A percentile compares a stretch with the other conserved stretches of the same genome.
These are phyloP conservation scores for Cyberlindnera maclurae DNA, from an alignment of 805 yeast genomes.

Conservation along the genomic window DNA sequence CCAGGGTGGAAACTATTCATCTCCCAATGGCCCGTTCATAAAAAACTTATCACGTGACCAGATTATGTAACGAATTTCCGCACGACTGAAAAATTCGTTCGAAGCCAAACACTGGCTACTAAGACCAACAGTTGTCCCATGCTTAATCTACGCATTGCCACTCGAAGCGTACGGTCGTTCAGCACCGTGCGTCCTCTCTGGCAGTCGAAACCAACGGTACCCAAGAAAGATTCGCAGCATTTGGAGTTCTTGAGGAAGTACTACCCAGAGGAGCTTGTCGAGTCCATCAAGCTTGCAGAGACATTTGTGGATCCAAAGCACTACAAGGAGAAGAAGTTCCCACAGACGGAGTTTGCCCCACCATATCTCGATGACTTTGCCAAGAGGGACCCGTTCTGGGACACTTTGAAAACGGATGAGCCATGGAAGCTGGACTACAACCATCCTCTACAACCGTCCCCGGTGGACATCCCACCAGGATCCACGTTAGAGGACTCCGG, in stretches of 20 bases:
- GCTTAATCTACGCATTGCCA: too few relatives aligned
- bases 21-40: too few relatives aligned
- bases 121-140: too few relatives aligned
- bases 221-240: conserved; percentile 20
- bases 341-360: conserved; percentile 55
- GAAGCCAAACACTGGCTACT: too few relatives aligned
- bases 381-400: conserved; percentile 70
- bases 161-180: conserved; percentile 5
- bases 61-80: too few relatives aligned
- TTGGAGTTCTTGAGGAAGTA: conserved; percentile 49
- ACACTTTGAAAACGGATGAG: conserved; percentile 43
- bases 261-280: conserved; percentile 75
- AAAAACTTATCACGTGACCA: too few relatives aligned
- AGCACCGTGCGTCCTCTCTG: conserved; percentile 4
- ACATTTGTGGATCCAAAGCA: conserved; percentile 60
- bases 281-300: conserved; percentile 79
- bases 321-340: conserved; percentile 35
- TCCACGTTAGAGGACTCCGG: conserved; percentile 25
- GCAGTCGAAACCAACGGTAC: conserved; percentile 2
- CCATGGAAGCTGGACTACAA: conserved; percentile 42
- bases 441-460: conserved; percentile 52
- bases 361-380: conserved; percentile 65
- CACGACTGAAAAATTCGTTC: too few relatives aligned
- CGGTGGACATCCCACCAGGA: conserved; percentile 48
- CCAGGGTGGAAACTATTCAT: too few relatives aligned